Base-by-base conservation (phyloP, 306 rosid species). In the Citrullus amarus region DNA sequence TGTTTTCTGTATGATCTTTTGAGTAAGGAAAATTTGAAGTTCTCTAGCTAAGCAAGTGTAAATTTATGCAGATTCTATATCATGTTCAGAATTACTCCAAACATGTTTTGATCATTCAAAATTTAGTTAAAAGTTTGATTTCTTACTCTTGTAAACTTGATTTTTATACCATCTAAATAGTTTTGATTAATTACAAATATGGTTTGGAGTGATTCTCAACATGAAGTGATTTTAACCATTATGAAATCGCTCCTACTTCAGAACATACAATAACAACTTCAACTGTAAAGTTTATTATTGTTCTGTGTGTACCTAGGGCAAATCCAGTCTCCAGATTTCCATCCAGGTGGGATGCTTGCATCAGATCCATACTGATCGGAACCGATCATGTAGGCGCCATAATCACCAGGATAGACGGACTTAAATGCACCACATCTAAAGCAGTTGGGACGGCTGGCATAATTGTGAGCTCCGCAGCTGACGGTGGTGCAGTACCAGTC, bases 321-420 rank as follows among this genome's bases (percentile, higher is more conserved):
- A 80, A 88, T 43, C 99, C 99, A 96, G 84, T 96, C 99, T 20
- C 99, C 99, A 44, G 85, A 16, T 90, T 96, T 96, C 99, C 99
- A 96, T 76, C 99, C 99, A 6, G 99, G 97, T 4, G 96, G 97
- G 46, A 83, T 80, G 80, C 83, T 86, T 80, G 83, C 59, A 60
- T 85, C 92, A 69, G 92, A 84, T 55, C 84, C 92, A 84, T 86
- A 86, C 51, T 82, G 85, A 76, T 74, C 91, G 15, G 93, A 81
- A 61, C 54, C 85, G 28, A 84, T 72, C 84, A 84, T 72, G 79
- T 78, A 78, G 41, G 81, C 83, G 14, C 82, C 89, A 83, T 83
- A 84, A 54, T 84, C 90, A 22, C 81, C 85, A 50, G 79, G 46
- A 79, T 86, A 89, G 67, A 87, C 89, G 77, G 84, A 86, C 83